Conservation (phyloP, 108 stramenopile species). For the Nannochloropsis salina region DNA sequence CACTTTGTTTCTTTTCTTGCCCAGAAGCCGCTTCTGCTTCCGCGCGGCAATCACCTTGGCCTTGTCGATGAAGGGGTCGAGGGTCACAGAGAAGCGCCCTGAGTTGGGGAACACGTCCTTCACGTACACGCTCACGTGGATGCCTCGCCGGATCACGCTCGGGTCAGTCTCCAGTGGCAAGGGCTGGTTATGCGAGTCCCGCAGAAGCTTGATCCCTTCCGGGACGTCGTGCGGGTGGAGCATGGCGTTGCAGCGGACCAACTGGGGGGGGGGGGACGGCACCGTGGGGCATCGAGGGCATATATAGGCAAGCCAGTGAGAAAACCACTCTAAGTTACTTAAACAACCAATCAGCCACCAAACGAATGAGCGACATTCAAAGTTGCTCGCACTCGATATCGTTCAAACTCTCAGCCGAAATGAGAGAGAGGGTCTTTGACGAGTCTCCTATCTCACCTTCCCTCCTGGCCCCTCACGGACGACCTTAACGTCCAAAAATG, state of each 20-base stretch:
- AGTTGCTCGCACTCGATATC: too few species aligned
- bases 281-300: too few species aligned
- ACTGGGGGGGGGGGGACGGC: not conserved
- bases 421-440: too few species aligned
- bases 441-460: not conserved
- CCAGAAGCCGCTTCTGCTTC: not conserved
- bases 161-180: conserved; percentile 7
- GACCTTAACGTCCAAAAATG: conserved; percentile 40
- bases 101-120: conserved; percentile 50
- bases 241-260: conserved; percentile 35
- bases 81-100: conserved; percentile 38
- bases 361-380: too few species aligned
- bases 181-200: not conserved
- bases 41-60: conserved; percentile 27
- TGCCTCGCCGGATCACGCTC: conserved; percentile 32
- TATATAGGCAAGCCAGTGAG: too few species aligned
- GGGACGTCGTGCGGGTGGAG: conserved; percentile 39
- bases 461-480: conserved; percentile 26
- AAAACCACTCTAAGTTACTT: too few species aligned
- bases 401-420: too few species aligned
- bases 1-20: conserved; percentile 14
- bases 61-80: conserved; percentile 37
- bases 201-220: conserved; percentile 9
- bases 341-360: too few species aligned
- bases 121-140: conserved; percentile 43